These are phyloP conservation scores for Camelina hispida DNA, from an alignment of 345 rosid species.

Conservation along the genomic window DNA sequence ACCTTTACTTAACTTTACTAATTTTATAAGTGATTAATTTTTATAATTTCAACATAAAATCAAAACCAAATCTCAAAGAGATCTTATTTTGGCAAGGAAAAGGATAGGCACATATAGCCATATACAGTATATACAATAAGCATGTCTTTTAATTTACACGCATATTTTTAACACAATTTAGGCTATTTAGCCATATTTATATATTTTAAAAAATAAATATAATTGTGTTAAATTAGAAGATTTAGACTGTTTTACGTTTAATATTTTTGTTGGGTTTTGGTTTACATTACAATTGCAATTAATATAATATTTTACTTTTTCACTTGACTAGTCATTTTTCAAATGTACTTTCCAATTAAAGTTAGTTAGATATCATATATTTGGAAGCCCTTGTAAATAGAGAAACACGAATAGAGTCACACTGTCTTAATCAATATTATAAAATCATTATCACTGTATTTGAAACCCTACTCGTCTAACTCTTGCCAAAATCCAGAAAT, in stretches of 20 bases:
- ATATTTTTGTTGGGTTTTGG: too few relatives aligned
- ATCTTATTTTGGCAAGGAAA: constrained; percentile 25
- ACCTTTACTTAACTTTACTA: constrained; percentile 36
- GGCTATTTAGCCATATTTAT: too few relatives aligned
- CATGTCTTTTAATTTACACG: neutral
- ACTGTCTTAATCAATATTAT: constrained; percentile 43
- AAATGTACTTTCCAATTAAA: too few relatives aligned
- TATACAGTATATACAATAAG: constrained; percentile 19
- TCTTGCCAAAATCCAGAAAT: constrained; percentile 36
- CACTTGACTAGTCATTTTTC: too few relatives aligned
- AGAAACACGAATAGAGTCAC: constrained; percentile 42
- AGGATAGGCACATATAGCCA: constrained; percentile 2
- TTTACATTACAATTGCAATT: too few relatives aligned
- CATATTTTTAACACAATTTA: too few relatives aligned
- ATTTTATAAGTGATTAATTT: neutral
- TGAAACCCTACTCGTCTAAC: constrained; percentile 35
- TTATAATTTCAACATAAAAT: constrained; percentile 40
- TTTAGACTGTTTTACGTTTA: too few relatives aligned
- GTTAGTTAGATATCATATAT: neutral
- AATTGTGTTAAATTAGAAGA: too few relatives aligned
- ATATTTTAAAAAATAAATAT: too few relatives aligned
- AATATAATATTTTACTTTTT: too few relatives aligned
- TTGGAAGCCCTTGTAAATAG: neutral
- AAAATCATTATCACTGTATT: constrained; percentile 22
- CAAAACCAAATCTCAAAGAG: constrained; percentile 29